Conservation (phyloP, 2,329 filamentous ascomycete genomes). For the Arthrocladium fulminans region DNA sequence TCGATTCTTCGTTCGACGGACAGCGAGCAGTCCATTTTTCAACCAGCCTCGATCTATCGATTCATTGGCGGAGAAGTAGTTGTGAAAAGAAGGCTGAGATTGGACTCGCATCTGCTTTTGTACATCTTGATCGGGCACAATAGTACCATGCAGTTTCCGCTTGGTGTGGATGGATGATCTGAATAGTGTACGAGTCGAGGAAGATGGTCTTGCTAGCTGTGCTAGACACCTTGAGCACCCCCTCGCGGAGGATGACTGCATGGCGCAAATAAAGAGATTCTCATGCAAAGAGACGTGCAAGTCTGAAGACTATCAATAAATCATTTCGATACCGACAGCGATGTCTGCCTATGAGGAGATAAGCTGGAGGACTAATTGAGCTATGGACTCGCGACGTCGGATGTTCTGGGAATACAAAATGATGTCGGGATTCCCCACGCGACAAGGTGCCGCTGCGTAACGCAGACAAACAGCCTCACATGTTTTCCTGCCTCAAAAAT, state of each 20-base stretch:
- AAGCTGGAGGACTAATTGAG: neutral
- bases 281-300: neutral
- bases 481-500: neutral
- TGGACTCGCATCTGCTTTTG: conserved; percentile 6
- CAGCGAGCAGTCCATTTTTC: conserved; percentile 19
- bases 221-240: conserved; percentile 11
- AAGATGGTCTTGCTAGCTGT: conserved; percentile 10
- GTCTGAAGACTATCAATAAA: neutral
- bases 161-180: conserved; percentile 16
- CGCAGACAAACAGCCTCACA: neutral
- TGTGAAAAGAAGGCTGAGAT: conserved; percentile 18
- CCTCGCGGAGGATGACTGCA: conserved; percentile 2
- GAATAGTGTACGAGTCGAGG: conserved; percentile 8
- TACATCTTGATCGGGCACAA: conserved; percentile 9
- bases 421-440: neutral
- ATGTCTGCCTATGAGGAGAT: neutral
- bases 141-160: conserved; percentile 18
- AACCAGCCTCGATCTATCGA: conserved; percentile 23
- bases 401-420: neutral
- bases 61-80: conserved; percentile 24
- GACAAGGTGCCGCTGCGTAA: neutral
- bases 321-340: neutral
- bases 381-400: neutral
- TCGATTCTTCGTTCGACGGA: conserved; percentile 13
- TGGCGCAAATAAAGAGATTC: neutral